These are phyloP conservation scores for Angophora floribunda DNA, from an alignment of 345 rosid species.

Conservation along the genomic window DNA sequence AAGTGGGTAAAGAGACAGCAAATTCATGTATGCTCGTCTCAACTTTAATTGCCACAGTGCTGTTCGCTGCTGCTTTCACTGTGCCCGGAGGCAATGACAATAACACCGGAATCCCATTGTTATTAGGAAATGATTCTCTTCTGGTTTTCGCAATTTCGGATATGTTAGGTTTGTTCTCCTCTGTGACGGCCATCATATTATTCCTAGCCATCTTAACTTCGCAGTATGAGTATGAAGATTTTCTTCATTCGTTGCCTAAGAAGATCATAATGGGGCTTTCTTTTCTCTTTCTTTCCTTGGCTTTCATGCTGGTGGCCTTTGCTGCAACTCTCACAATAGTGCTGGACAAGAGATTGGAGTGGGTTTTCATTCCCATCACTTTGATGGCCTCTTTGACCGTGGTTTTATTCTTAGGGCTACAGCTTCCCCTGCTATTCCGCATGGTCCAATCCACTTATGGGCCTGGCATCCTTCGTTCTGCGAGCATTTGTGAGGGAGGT, in stretches of 20 bases:
- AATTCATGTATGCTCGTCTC: slow-evolving; percentile 17
- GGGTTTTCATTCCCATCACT: background rate
- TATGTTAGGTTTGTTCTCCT: slow-evolving; percentile 4
- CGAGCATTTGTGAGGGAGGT: background rate
- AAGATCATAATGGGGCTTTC: background rate
- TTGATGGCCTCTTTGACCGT: background rate
- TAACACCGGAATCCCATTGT: background rate
- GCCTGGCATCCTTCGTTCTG: background rate
- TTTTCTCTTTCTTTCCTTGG: background rate
- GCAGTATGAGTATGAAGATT: background rate
- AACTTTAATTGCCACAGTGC: slow-evolving; percentile 12
- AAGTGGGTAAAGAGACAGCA: slow-evolving; percentile 5
- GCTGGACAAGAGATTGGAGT: background rate
- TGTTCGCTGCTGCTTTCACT: slow-evolving; percentile 22
- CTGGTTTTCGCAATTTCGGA: slow-evolving; percentile 11
- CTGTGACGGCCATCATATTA: slow-evolving; percentile 4
- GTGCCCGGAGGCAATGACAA: slow-evolving; percentile 11
- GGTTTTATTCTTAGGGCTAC: background rate
- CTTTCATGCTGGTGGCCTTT: background rate
- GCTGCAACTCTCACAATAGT: background rate
- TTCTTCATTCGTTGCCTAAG: background rate
- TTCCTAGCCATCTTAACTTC: slow-evolving; percentile 3
- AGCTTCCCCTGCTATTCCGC: background rate
- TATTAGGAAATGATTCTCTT: background rate
- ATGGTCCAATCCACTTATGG: background rate